These are phyloP conservation scores for Sporothrix globosa DNA, from an alignment of 2,329 filamentous ascomycete species.

Conservation along the genomic window DNA sequence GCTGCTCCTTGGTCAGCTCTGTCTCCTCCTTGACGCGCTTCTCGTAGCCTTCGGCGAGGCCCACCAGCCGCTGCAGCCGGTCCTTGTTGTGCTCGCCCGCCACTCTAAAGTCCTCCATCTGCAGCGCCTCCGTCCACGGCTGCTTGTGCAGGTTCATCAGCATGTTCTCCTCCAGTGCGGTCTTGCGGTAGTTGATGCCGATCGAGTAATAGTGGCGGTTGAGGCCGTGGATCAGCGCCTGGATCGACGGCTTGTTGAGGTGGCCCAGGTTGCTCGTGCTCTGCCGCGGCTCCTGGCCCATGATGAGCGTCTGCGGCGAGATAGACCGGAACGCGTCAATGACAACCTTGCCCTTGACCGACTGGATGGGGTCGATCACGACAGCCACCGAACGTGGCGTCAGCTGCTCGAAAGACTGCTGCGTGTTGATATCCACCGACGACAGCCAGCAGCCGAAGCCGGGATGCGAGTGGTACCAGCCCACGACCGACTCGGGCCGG, in stretches of 20 bases:
- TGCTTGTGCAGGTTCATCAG: conserved; percentile 99
- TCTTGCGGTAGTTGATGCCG: conserved; percentile 97
- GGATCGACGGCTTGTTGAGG: conserved; percentile 99
- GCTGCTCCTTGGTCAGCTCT: conserved; percentile 92
- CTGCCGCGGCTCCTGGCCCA: conserved; percentile 95
- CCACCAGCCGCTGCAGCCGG: conserved; percentile 82
- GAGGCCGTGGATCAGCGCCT: conserved; percentile 95
- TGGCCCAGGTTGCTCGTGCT: conserved; percentile 98
- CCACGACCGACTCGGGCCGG: conserved; percentile 95
- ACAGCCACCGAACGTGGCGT: conserved; percentile 96
- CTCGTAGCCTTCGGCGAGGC: conserved; percentile 92
- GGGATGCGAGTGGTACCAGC: conserved; percentile 99
- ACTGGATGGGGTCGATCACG: conserved; percentile 97
- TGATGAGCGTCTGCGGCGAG: conserved; percentile 95
- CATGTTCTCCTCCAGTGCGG: conserved; percentile 98
- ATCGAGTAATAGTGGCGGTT: conserved; percentile 99
- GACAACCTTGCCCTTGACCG: conserved; percentile 98
- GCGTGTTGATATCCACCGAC: conserved; percentile 98
- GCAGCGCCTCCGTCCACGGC: conserved; percentile 95
- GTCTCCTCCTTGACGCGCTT: conserved; percentile 99
- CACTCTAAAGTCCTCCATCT: conserved; percentile 92
- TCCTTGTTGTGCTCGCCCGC: conserved; percentile 88
- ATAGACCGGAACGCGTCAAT: conserved; percentile 99
- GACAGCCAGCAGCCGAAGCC: conserved; percentile 99
- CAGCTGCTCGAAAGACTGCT: conserved; percentile 99